Evolutionary conservation across 192 early-diverging fungal species (phyloP).

Genomic region (Obelidium mucronatum): DNA sequence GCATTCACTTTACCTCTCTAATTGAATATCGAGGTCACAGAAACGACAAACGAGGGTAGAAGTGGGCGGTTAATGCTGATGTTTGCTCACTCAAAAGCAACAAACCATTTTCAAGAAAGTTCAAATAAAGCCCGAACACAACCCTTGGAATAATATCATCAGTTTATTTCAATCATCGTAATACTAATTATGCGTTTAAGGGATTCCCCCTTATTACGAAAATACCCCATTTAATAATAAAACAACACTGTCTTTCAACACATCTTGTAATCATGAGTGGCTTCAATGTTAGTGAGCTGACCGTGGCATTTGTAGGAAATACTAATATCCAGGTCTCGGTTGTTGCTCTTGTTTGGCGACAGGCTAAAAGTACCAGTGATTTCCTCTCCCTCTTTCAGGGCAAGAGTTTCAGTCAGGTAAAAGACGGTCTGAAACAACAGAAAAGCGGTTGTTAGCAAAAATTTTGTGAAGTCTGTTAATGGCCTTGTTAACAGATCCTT

Average conservation of each 20-base stretch:
- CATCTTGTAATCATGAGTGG: slow-evolving; percentile 76
- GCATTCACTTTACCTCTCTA: slow-evolving; percentile 9
- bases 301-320: slow-evolving; percentile 77
- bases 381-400: slow-evolving; percentile 74
- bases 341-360: slow-evolving; percentile 82
- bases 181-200: too few relatives aligned
- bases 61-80: too few relatives aligned
- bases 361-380: slow-evolving; percentile 74
- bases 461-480: slow-evolving; percentile 83
- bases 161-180: too few relatives aligned
- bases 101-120: too few relatives aligned
- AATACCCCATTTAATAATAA: too few relatives aligned
- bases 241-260: slow-evolving; percentile 46
- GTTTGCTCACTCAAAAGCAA: too few relatives aligned
- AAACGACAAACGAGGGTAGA: too few relatives aligned
- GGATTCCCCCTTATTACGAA: too few relatives aligned
- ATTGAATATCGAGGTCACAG: too few relatives aligned
- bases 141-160: too few relatives aligned
- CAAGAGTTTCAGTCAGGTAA: slow-evolving; percentile 79
- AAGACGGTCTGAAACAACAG: slow-evolving; percentile 80
- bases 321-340: slow-evolving; percentile 91
- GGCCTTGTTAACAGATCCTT: slow-evolving; percentile 77
- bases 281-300: slow-evolving; percentile 54
- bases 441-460: slow-evolving; percentile 73
- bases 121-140: too few relatives aligned